Base-by-base conservation (phyloP, 179 eudicot species). In the Silene noctiflora region DNA sequence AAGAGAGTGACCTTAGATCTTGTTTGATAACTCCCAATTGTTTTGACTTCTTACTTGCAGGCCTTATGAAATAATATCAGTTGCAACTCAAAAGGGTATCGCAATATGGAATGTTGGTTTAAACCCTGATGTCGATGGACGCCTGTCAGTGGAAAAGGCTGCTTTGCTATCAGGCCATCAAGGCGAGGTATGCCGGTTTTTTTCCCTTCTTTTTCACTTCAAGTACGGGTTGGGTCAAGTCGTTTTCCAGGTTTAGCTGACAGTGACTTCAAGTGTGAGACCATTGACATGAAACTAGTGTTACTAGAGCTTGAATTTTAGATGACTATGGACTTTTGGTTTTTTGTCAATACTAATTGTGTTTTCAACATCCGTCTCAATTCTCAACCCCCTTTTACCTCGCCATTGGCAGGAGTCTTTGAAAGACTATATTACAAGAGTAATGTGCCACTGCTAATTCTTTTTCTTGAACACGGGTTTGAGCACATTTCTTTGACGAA, bases 31-130 rank as follows among this genome's bases (percentile, higher is more conserved):
- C 39, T 14, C 35, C 35, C 59, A 0, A n/a, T 75, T 44, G 33
- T 14, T 24, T 21, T 53, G 62, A n/a, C 21, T 74, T n/a, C 13
- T 61, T 21, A 22, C 69, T 69, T 69, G 35, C 82, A 95, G 99
- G 90, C 97, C 97, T 35, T 91, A 91, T 69, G 99, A 95, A 82
- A 75, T 86, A 29, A 84, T 95, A 82, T 93, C 98, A 31, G 88
- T 89, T 74, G 93, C 98, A 48, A 91, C 96, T 55, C 72, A 71
- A 58, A 95, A 89, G 84, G 99, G 98, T 72, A 91, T 95, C 67
- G 78, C 96, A 42, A 86, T 95, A 75, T 93, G 99, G 99, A 90
- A 93, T 74, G 78, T 93, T 33, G 99, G 93, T 27, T 83, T 91
- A 81, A 80, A 89, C 74, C 97, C 99, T 59, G 89, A 87, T 73